Evolutionary conservation across 2,329 filamentous ascomycete genomes (phyloP), one percentile per base, ranked within the genome.

Genomic region (Fusarium setosum): DNA sequence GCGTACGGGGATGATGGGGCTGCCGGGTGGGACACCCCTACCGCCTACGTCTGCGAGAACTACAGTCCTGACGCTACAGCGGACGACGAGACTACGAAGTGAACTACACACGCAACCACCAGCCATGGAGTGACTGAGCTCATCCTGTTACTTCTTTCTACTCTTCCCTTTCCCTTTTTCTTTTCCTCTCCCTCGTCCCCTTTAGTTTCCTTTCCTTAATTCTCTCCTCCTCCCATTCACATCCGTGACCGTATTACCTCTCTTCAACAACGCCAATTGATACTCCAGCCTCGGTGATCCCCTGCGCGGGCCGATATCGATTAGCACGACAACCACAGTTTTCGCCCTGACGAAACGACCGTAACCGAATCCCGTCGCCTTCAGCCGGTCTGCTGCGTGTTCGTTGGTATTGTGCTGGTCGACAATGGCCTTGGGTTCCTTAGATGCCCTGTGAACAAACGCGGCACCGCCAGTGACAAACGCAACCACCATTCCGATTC

Each of bases 101-200:
- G 52, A 67, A 56, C 68, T 68, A 61, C 62, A 59, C 59, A 71
- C 68, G 68, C 67, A 73, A 72, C 70, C 65, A 71, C 67, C 67
- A 75, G 67, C 63, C 72, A 72, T 72, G 70, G 70, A 72, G 65
- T 72, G 68, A 70, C 68, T 66, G 65, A 61, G 34, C 45, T 58
- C 51, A 52, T 61, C 50, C 49, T 58, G 59, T 64, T 65, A 58
- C 65, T 72, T 69, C 59, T 67, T 64, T 63, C 63, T 56, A 53
- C 40, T 61, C 56, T 52, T 55, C 29, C 24, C 40, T 58, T 68
- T 59, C 47, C 51, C 52, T 59, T 58, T 65, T 44, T 17, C 21
- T 56, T 29, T 58, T 48, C 45, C 31, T 51, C 50, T 58, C 63
- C 54, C 15, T 51, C 53, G 52, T 63, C 51, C 18, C 49, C 48